Base-by-base conservation (phyloP, 2,329 filamentous ascomycete genomes). In the Zymoseptoria ardabiliae region DNA sequence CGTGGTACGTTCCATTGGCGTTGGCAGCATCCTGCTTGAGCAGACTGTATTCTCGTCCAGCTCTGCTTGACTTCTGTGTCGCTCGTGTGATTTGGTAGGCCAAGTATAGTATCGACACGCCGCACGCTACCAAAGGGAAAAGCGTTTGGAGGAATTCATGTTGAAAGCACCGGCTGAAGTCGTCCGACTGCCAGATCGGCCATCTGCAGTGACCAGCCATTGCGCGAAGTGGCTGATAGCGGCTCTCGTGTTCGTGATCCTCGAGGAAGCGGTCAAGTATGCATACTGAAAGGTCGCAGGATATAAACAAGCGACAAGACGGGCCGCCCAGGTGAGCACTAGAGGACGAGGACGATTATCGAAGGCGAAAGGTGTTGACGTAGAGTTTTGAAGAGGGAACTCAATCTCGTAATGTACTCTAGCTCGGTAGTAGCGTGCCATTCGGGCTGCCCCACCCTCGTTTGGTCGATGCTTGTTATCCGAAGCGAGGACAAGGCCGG, bases 61-160 rank as follows among this genome's bases (percentile, higher is more conserved):
- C 49, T 41, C 57, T 76, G 55, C 22, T 62, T 52, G 58, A 61
- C 57, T 45, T 63, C 48, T n/a, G 51, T 41, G 55, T 57, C 30
- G 50, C 81, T 61, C 79, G 77, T 64, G 85, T 73, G 66, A 81
- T 77, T 70, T 87, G 84, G 66, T 81, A 71, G 20, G 81, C 66
- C 58, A 96, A 82, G 66, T 85, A 80, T 56, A 89, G 72, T 65
- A 92, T 73, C 6, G 94, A 97, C 23, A 88, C 67, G 63, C 76
- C 81, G 73, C 91, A 84, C 59, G 88, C 80, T 62, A 86, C 76
- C 61, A 94, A 78, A 57, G 94, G 94, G 57, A 97, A 81, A 53
- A 96, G 79, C 61, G 90, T 85, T 74, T 90, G 87, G 57, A 96
- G 82, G 73, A 89, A 92, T 74, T 90, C 85, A 73, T 77, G 78